Evolutionary conservation across 176 grass and related monocot species (phyloP).

Genomic region (Musa troglodytarum): DNA sequence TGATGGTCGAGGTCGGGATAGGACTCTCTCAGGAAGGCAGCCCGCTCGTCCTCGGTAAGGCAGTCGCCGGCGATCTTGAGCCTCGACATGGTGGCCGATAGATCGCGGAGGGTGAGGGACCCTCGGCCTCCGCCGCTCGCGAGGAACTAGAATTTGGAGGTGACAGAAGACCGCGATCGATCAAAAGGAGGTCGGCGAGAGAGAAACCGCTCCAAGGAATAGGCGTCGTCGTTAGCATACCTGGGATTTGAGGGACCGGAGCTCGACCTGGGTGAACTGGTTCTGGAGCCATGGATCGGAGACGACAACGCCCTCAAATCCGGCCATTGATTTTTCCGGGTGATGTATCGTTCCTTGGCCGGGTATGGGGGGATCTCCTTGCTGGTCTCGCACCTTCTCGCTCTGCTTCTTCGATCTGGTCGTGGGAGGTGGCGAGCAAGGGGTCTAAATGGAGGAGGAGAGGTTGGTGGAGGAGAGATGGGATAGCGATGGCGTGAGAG

Average conservation of each 20-base stretch:
- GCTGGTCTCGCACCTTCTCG: not conserved
- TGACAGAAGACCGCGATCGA: not conserved
- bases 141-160: conserved; percentile 25
- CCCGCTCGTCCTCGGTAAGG: conserved; percentile 52
- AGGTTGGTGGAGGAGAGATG: not conserved
- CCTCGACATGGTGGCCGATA: conserved; percentile 40
- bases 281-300: conserved; percentile 21
- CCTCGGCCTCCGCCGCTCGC: conserved; percentile 20
- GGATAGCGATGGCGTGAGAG: not conserved
- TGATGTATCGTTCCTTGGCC: not conserved
- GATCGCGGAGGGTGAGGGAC: conserved; percentile 42
- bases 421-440: not conserved
- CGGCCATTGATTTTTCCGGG: not conserved
- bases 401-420: not conserved
- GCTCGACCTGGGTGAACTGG: conserved; percentile 22
- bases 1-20: conserved; percentile 31
- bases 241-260: conserved; percentile 15
- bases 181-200: not conserved
- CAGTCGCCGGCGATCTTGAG: conserved; percentile 19
- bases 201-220: not conserved
- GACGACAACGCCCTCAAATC: conserved; percentile 16
- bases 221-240: not conserved
- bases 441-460: not conserved
- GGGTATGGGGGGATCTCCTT: not conserved
- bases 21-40: conserved; percentile 40